Evolutionary conservation across 768 basidiomycete species (phyloP), one percentile per base, ranked within the genome.

Genomic region (Suillus bovinus): DNA sequence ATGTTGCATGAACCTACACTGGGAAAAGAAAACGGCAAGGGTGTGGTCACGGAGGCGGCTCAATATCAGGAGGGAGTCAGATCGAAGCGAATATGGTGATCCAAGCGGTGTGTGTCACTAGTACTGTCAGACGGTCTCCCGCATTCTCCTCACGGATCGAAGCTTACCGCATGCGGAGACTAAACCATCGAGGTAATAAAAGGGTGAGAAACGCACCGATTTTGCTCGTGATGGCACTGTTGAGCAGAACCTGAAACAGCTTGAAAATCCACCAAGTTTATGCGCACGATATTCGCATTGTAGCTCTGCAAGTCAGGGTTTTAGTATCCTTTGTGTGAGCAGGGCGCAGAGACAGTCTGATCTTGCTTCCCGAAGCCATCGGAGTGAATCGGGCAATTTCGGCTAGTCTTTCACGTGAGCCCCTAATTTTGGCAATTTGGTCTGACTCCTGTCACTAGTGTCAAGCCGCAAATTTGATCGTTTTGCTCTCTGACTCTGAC

Each of bases 401-500:
- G 61, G 63, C 49, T 47, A 14, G 31, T 20, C 13, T 46, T 22
- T 46, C 13, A 47, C 14, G 46, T 47, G 46, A 16, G 22, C 33
- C 29, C 34, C 61, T 52, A 54, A 27, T 47, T 62, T 42, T 63
- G 13, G 61, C 11, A 29, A 36, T 16, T 61, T 46, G 16, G 34
- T 27, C 24, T 62, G 58, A 62, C 61, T 59, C 50, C 62, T 63
- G 61, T 62, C 49, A 63, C 10, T 34, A 34, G 33, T 34, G 33
- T 34, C 33, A 34, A 34, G 29, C 22, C 41, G 34, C 47, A 59
- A 24, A 33, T 59, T 33, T 22, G n/a, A 29, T 41, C 44, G 16
- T 27, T 64, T 47, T 58, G 16, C 29, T 44, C 58, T 61, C 59
- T 65, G 56, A 46, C 64, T 53, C 58, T 42, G 38, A 49, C 39